Evolutionary conservation across 176 grass and related monocot species (phyloP).

Genomic region (Melocanna baccifera): DNA sequence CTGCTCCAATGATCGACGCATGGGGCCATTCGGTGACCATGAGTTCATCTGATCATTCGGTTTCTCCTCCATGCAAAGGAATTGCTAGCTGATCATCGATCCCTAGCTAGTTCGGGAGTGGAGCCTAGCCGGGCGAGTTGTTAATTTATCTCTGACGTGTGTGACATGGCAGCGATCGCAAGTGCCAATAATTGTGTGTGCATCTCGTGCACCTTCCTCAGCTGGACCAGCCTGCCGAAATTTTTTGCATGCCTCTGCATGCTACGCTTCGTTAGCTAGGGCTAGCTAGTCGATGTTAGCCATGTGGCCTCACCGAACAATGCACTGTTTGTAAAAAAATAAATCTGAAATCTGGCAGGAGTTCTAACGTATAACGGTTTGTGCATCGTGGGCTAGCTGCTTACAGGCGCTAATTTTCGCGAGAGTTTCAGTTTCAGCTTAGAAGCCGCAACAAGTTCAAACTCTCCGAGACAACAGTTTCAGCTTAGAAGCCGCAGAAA

Average conservation of each 20-base stretch:
- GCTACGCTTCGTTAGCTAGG: conserved; percentile 11
- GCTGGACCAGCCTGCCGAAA: conserved; percentile 27
- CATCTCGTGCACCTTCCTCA: conserved; percentile 25
- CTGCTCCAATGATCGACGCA: not conserved
- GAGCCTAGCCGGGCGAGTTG: conserved; percentile 29
- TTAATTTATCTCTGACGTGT: conserved; percentile 32
- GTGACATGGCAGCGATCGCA: conserved; percentile 29
- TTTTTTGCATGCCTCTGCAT: conserved; percentile 11
- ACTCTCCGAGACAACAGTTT: not conserved
- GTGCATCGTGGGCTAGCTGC: not conserved
- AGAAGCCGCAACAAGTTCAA: not conserved
- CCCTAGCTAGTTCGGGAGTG: conserved; percentile 3
- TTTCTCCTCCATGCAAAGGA: conserved; percentile 33
- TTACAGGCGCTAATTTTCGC: not conserved
- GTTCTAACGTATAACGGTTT: not conserved
- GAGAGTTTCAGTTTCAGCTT: not conserved
- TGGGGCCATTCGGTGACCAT: conserved; percentile 26
- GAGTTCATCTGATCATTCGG: conserved; percentile 29
- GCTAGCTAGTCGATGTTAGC: conserved; percentile 5
- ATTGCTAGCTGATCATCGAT: not conserved
- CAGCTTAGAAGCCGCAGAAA: not conserved
- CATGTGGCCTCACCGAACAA: conserved; percentile 38
- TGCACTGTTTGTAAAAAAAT: not conserved
- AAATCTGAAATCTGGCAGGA: not conserved
- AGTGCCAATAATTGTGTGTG: conserved; percentile 44